Percentiles rank a stretch among this genome's conserved stretches.
Conservation (phyloP, 2,329 filamentous ascomycete species). For the Hypoxylon sp. region DNA sequence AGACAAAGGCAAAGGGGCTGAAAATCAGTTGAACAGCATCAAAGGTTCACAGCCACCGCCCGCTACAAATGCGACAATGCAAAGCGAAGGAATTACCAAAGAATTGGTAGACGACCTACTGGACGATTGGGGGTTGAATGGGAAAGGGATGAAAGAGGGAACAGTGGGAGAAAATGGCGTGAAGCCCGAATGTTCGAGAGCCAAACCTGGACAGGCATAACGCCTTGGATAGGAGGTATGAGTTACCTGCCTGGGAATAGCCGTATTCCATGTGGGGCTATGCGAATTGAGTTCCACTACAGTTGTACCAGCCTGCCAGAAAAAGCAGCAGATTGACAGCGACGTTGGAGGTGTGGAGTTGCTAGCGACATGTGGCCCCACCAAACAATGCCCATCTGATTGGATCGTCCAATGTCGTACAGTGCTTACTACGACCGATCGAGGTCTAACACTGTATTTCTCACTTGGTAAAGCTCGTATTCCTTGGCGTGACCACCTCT, state of each 20-base stretch:
- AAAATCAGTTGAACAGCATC: slow-evolving; percentile 21
- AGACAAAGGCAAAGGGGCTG: slow-evolving; percentile 34
- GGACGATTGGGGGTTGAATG: slow-evolving; percentile 8
- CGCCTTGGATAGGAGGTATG: slow-evolving; percentile 2
- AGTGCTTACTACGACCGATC: slow-evolving; percentile 23
- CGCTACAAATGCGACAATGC: slow-evolving; percentile 35
- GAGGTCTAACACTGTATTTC: slow-evolving; percentile 15
- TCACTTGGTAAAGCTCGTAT: slow-evolving; percentile 37
- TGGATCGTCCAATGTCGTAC: slow-evolving; percentile 26
- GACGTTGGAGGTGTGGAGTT: slow-evolving; percentile 12
- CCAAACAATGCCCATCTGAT: slow-evolving; percentile 16
- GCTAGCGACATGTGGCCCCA: neutral
- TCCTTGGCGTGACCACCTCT: slow-evolving; percentile 13
- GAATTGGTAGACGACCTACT: slow-evolving; percentile 18
- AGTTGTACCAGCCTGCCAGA: slow-evolving; percentile 25
- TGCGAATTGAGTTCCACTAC: slow-evolving; percentile 32
- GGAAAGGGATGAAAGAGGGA: slow-evolving; percentile 4
- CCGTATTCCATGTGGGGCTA: slow-evolving; percentile 14
- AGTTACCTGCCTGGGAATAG: slow-evolving; percentile 32
- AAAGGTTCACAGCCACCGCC: slow-evolving; percentile 40
- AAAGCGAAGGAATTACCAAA: slow-evolving; percentile 40
- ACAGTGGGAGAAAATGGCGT: slow-evolving; percentile 22
- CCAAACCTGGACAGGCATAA: slow-evolving; percentile 5
- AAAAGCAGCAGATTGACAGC: slow-evolving; percentile 27
- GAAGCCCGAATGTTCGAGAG: slow-evolving; percentile 34